phyloP scores from a whole-genome alignment of 106 monocot genomes.

The Apostasia shenzhenica region DNA sequence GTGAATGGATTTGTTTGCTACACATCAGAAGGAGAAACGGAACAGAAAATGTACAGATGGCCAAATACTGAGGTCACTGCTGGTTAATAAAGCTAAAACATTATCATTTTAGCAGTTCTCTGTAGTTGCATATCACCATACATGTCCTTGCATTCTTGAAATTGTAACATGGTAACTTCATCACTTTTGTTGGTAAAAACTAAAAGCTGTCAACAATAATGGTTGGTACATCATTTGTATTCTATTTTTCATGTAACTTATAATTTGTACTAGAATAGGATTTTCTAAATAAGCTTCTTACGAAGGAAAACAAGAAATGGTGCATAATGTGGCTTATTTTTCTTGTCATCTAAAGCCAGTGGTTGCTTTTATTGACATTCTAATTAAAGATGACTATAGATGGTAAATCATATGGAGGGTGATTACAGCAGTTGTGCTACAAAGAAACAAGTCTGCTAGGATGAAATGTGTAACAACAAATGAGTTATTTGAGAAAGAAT shows the following conservation, averaged over 20 bases:
- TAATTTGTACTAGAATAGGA: not conserved
- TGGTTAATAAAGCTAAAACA: not conserved
- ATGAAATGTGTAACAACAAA: not conserved
- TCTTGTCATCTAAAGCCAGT: too few relatives aligned
- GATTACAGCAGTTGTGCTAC: not conserved
- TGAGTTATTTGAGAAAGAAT: not conserved
- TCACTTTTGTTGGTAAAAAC: not conserved
- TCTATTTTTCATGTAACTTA: not conserved
- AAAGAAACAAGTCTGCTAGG: not conserved
- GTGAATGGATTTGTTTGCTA: slow-evolving; percentile 20
- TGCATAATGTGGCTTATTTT: too few relatives aligned
- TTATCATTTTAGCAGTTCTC: not conserved
- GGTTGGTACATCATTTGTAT: not conserved
- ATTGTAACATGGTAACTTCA: not conserved
- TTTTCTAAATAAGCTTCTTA: not conserved
- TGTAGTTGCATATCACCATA: not conserved
- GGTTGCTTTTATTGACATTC: too few relatives aligned
- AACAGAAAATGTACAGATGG: slow-evolving; percentile 29
- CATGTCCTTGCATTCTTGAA: not conserved
- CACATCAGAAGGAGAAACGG: slow-evolving; percentile 29
- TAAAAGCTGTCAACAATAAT: not conserved
- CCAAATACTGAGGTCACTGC: slow-evolving; percentile 39
- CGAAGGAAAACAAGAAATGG: not conserved
- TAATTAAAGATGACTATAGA: too few relatives aligned
- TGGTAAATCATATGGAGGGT: not conserved